Conservation (phyloP, 306 rosid genomes). For the Citrullus colocynthis region DNA sequence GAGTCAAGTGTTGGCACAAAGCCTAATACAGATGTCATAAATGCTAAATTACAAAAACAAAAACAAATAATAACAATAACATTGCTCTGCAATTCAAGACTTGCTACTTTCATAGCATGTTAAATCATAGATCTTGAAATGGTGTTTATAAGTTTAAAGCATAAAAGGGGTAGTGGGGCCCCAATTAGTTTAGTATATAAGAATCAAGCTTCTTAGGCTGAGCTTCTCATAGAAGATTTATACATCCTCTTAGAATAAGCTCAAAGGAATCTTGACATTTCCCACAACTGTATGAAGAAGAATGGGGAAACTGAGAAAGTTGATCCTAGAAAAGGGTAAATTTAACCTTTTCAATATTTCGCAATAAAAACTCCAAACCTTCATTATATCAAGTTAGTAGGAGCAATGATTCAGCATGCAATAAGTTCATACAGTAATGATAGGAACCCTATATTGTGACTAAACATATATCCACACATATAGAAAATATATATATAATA, state of each 20-base stretch:
- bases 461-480: neutral
- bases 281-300: neutral
- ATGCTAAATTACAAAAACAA: neutral
- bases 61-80: neutral
- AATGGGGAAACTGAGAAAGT: neutral
- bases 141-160: neutral
- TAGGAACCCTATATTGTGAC: neutral
- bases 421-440: conserved; percentile 1
- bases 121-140: neutral
- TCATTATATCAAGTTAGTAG: neutral
- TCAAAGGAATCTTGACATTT: neutral
- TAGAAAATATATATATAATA: neutral
- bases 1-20: neutral
- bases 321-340: neutral
- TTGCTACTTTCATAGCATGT: neutral
- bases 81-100: neutral
- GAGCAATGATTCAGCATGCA: conserved; percentile 8
- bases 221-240: neutral
- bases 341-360: neutral
- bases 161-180: neutral
- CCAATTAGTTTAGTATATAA: neutral
- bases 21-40: neutral
- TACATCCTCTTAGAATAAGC: neutral
- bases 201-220: neutral
- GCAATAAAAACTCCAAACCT: neutral